Conservation (phyloP, 768 basidiomycete species). For the Boletus vermiculosoides region DNA sequence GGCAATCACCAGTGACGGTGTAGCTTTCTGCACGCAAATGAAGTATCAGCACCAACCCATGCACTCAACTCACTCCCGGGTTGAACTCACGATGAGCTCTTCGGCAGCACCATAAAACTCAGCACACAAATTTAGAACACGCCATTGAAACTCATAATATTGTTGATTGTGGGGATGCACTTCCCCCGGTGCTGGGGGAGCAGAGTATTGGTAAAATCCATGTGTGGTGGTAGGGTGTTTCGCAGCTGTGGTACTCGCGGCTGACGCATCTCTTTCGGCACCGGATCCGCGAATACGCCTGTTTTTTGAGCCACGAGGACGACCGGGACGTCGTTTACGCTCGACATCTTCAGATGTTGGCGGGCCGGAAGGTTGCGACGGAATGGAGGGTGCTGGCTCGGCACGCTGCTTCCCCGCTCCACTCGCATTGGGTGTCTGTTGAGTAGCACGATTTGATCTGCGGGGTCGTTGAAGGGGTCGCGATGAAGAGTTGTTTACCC, state of each 20-base stretch:
- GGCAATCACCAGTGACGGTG: constrained; percentile 70
- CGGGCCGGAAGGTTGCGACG: constrained; percentile 21
- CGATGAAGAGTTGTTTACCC: constrained; percentile 3
- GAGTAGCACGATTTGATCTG: constrained; percentile 26
- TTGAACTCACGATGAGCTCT: constrained; percentile 68
- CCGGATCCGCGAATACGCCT: constrained; percentile 46
- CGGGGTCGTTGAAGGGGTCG: constrained; percentile 2
- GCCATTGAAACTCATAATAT: constrained; percentile 87
- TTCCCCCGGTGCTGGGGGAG: constrained; percentile 43
- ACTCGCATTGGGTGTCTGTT: constrained; percentile 14
- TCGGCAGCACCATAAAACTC: constrained; percentile 87
- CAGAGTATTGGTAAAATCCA: constrained; percentile 46
- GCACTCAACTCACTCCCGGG: constrained; percentile 6
- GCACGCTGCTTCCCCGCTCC: constrained; percentile 21
- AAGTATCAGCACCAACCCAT: constrained; percentile 8
- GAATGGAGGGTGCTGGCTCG: constrained; percentile 29
- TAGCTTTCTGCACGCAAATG: constrained; percentile 40
- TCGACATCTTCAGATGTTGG: constrained; percentile 35
- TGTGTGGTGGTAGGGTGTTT: constrained; percentile 36
- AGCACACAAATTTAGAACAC: constrained; percentile 75
- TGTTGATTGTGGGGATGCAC: constrained; percentile 67
- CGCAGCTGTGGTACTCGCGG: constrained; percentile 15
- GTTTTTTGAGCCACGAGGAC: constrained; percentile 79
- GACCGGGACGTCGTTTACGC: constrained; percentile 71
- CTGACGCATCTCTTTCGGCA: constrained; percentile 24